Evolutionary conservation across 371 early-diverging fungal species (phyloP), one percentile per base, ranked within the genome.

Genomic region (Mucor racemosus): DNA sequence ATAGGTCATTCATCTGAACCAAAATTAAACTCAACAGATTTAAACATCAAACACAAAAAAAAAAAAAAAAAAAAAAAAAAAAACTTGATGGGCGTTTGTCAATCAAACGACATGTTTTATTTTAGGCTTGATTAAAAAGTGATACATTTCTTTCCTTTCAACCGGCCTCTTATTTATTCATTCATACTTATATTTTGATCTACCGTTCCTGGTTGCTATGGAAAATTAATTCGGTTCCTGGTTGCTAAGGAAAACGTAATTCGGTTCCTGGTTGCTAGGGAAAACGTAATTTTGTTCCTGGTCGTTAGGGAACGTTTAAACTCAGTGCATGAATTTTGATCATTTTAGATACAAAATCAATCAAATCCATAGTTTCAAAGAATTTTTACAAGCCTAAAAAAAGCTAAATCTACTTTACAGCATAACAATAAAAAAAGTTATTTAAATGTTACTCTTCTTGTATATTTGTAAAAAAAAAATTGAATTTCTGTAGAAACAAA

Each of bases 21-120:
- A n/a, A 35, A 35, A 34, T 48, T 48, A 48, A 48, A 48, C 48
- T 48, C 50, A 48, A 48, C 35, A 11, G 61, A 10, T 14, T 35
- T 36, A 61, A n/a, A n/a, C n/a, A n/a, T n/a, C n/a, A n/a, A n/a
- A n/a, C n/a, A n/a, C n/a, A n/a, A n/a, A n/a, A n/a, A n/a, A n/a
- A n/a, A 31, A n/a, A 60, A 9, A 31, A 41, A 44, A 42, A 60
- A 44, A 17, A 40, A n/a, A n/a, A n/a, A n/a, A n/a, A n/a, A n/a
- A n/a, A n/a, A n/a, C n/a, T n/a, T n/a, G n/a, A n/a, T n/a, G 33
- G 44, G 60, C 44, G 44, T 62, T 54, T 53, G 54, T 54, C 41
- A 62, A 53, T 62, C 62, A 50, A 62, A 62, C 48, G 11, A 21
- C 48, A 48, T 26, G 21, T 0, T 26, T 48, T 48, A 48, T 21